Base-by-base conservation (phyloP, 371 early-diverging fungal species). In the Syncephalastrum contaminatum region DNA sequence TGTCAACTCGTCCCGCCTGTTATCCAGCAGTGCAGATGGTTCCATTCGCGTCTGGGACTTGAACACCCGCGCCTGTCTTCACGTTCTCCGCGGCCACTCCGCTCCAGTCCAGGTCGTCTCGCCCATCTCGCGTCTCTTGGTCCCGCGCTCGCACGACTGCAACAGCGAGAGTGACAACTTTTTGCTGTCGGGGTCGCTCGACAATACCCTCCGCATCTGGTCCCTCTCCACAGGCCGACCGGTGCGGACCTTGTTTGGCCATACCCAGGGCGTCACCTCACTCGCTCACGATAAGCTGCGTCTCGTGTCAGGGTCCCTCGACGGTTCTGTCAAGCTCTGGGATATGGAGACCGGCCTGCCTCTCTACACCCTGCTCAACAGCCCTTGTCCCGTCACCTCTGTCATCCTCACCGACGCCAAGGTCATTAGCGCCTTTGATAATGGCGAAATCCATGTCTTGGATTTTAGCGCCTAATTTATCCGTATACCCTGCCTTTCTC, bases 321-420 rank as follows among this genome's bases (percentile, higher is more conserved):
- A 96, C 61, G 81, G 87, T n/a, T 78, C 81, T 7, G 79, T 98
- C 25, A 90, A 88, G 63, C 77, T 97, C 44, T 99, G 98, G 98
- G 95, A 95, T 60, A 73, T 90, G 4, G 88, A 91, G 52, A 85
- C 82, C 20, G 95, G 92, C 5, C 59, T 83, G 30, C 73, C 82
- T 43, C 64, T 92, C 55, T 84, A 89, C 52, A 86, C 91, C 1
- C 70, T 93, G 43, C 62, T 68, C 4, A 82, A 80, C 2, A 75
- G 76, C 40, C 54, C 66, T 3, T 82, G 79, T 1, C 75, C 90
- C 4, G 84, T 94, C 40, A 85, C 84, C 36, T 77, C 87, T 48
- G 79, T 86, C 51, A 76, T 80, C 1, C 66, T 94, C 43, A 81
- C 88, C 42, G 96, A 96, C 58, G 90, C 94, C 0, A 81, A 87